Evolutionary conservation across 768 basidiomycete species (phyloP), one percentile per base, ranked within the genome.

Genomic region (Mycena vulgaris): DNA sequence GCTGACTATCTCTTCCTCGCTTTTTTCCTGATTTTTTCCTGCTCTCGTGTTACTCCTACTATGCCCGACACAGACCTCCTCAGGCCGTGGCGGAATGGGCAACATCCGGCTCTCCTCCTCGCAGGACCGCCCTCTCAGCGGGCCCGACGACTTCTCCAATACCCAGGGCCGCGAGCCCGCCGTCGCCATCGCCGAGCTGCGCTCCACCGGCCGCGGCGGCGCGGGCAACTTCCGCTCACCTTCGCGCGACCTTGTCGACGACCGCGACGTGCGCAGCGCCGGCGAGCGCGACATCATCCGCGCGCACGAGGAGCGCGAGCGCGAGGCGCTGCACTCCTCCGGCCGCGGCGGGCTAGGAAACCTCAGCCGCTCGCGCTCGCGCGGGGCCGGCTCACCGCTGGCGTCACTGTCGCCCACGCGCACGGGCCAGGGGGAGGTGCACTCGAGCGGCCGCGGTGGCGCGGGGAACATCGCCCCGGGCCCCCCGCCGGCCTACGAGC

Each of bases 211-310:
- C 14, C 89, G 95, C 58, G 95, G 95, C 30, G 95, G 95, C 19
- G 88, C 88, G 10, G 95, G 95, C 11, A 97, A 97, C 85, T 90
- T 96, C 58, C 90, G 93, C 65, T 92, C 94, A 2, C 91, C 90
- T 0, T 94, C 93, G 27, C 88, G 90, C 39, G 91, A 90, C 60
- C 75, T 78, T 1, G 71, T 74, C 40, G 75, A 77, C 8, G 74
- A 74, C 21, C 66, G 78, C 17, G 80, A 79, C 53, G 74, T 81
- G 1, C 47, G 75, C 1, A 80, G 80, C 25, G 75, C 80, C 14
- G 72, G 74, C 58, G 86, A 88, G 70, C 74, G 81, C n/a, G 79
- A 83, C 14, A 75, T 87, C 2, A 82, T 89, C 63, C 75, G 78
- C 11, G 71, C 80, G 17, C 82, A 84, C 40, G 70, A 75, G 10